Evolutionary conservation across 768 basidiomycete species (phyloP), one percentile per base, ranked within the genome.

Genomic region (Pleurotus ostreatus): DNA sequence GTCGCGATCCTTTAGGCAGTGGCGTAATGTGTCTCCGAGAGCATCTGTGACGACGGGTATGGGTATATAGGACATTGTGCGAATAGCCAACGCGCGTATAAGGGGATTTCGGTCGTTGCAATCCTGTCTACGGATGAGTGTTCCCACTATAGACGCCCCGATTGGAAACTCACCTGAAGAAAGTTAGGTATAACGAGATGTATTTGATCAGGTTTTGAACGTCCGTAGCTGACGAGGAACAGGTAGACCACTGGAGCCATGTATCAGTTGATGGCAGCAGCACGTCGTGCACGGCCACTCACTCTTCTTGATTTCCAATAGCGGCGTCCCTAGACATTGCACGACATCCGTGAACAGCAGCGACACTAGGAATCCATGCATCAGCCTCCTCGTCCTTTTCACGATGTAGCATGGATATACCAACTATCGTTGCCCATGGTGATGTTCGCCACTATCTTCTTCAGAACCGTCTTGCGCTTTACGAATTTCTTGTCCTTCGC

Each of bases 221-320:
- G 83, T 49, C 95, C 96, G 70, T 99, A 99, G 75, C 94, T 98
- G 67, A 98, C 88, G 58, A 98, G 84, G 75, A 92, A 98, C 48
- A 98, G 85, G 72, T 98, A 97, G 45, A 98, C 95, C 94, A 98
- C 94, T 98, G 66, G 6, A 34, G 34, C 20, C 12, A 2, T 11
- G 26, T 34, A 34, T 34, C 30, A 34, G 30, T 34, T 34, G 30
- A 34, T 34, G 11, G 11, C 30, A 34, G 11, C 4, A 11, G 30
- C 30, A 11, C 30, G 30, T 34, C 30, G 30, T 11, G 3, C 9
- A 34, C 30, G 30, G 11, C 11, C 47, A 48, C 89, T 68, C 63
- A 94, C 95, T 99, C 80, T 99, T 99, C 82, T 99, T 99, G 70
- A 98, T 97, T 70, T 99, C 97, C 39, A 98, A 79, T 5, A 95